Evolutionary conservation across 805 yeast species (phyloP).

Genomic region (Wickerhamiella azyma): DNA sequence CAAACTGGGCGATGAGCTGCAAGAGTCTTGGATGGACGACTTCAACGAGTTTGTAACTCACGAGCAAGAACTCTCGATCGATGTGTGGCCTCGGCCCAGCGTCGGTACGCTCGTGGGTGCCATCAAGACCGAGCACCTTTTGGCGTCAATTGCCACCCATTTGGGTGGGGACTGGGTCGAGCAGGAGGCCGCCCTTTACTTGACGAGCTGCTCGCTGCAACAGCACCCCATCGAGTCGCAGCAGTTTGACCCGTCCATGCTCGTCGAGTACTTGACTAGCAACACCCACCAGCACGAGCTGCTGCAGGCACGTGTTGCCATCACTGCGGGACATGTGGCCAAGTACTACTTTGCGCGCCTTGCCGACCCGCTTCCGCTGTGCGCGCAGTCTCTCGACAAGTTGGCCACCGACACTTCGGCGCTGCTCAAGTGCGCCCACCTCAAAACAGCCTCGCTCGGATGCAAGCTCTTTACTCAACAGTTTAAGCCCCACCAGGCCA

Average conservation of each 20-base stretch:
- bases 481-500: slow-evolving; percentile 18
- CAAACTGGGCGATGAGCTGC: slow-evolving; percentile 31
- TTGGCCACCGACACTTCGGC: slow-evolving; percentile 1
- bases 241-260: neutral
- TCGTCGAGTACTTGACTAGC: neutral
- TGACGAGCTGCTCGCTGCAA: slow-evolving; percentile 13
- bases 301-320: neutral
- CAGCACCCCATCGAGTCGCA: slow-evolving; percentile 15
- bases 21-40: slow-evolving; percentile 40
- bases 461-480: slow-evolving; percentile 13
- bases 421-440: slow-evolving; percentile 11
- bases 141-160: slow-evolving; percentile 8
- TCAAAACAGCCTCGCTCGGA: slow-evolving; percentile 11
- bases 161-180: slow-evolving; percentile 5
- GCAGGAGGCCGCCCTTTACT: slow-evolving; percentile 15
- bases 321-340: slow-evolving; percentile 13
- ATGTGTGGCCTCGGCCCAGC: slow-evolving; percentile 44
- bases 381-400: slow-evolving; percentile 13
- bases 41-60: slow-evolving; percentile 58
- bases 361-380: neutral
- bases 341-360: neutral
- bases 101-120: slow-evolving; percentile 42
- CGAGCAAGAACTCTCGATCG: slow-evolving; percentile 54
- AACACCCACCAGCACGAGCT: neutral
- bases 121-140: slow-evolving; percentile 26